Evolutionary conservation across 345 rosid species (phyloP).

Genomic region (Eucalyptus virginea): DNA sequence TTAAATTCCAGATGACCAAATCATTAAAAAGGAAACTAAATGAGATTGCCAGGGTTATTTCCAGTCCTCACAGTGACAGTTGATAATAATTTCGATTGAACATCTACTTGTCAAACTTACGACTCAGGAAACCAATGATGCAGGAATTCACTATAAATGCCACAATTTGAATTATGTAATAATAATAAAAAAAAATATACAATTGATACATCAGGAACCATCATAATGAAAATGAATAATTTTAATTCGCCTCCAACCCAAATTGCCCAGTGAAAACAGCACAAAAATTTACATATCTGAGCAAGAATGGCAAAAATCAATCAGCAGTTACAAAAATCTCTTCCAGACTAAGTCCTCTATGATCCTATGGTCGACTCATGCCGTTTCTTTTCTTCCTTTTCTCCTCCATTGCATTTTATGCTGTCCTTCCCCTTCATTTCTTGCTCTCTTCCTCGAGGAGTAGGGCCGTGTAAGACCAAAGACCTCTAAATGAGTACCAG

Average conservation of each 20-base stretch:
- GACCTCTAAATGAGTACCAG: not conserved
- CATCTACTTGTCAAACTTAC: not conserved
- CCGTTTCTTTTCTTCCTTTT: not conserved
- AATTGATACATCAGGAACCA: not conserved
- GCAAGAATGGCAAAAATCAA: not conserved
- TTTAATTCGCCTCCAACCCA: not conserved
- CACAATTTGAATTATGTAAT: not conserved
- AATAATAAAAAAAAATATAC: not conserved
- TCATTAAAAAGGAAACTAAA: not conserved
- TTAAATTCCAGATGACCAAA: not conserved
- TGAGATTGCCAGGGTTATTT: not conserved
- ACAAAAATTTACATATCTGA: not conserved
- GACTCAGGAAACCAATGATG: not conserved
- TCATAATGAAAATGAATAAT: not conserved
- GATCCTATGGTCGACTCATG: not conserved
- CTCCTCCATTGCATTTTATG: not conserved
- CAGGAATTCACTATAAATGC: not conserved
- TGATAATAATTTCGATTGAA: not conserved
- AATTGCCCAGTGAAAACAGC: not conserved
- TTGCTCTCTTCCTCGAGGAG: not conserved
- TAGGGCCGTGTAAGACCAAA: not conserved
- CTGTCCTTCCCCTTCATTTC: not conserved
- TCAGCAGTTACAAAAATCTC: not conserved
- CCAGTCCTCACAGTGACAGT: not conserved
- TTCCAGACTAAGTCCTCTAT: not conserved